Percentiles rank a stretch among this genome's conserved stretches.
These are phyloP conservation scores for Vigna reflexopilosa DNA, from an alignment of 306 rosid genomes.

Conservation along the genomic window DNA sequence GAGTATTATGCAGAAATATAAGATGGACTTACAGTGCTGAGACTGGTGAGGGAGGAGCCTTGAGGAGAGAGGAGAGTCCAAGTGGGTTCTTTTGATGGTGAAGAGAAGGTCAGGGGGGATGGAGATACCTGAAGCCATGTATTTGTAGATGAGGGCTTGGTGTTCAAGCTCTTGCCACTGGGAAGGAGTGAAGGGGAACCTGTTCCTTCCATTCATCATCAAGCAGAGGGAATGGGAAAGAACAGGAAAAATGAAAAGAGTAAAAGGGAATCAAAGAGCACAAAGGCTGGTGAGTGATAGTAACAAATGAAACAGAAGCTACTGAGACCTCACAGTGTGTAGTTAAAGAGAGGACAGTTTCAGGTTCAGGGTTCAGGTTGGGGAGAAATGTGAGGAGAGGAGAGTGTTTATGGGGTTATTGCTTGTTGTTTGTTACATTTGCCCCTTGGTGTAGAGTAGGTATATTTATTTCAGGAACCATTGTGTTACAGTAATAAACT, in stretches of 20 bases:
- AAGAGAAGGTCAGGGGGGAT: constrained; percentile 92
- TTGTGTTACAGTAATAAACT: constrained; percentile 86
- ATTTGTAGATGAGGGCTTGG: constrained; percentile 95
- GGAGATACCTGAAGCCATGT: constrained; percentile 92
- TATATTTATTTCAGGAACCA: constrained; percentile 94
- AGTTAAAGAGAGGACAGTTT: constrained; percentile 32
- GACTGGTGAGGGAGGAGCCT: constrained; percentile 70
- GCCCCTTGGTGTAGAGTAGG: constrained; percentile 50
- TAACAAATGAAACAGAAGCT: constrained; percentile 43
- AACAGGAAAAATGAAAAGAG: constrained; percentile 2
- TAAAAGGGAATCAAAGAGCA: constrained; percentile 26
- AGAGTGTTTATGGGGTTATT: constrained; percentile 38
- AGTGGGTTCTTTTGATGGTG: constrained; percentile 66
- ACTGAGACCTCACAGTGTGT: constrained; percentile 41
- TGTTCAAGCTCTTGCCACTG: constrained; percentile 99
- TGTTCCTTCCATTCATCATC: constrained; percentile 66
- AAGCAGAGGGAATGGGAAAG: not conserved
- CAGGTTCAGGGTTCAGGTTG: not conserved
- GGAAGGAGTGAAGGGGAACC: constrained; percentile 83
- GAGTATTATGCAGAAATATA: not conserved
- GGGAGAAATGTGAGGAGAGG: not conserved
- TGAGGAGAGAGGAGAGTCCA: constrained; percentile 69
- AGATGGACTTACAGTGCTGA: constrained; percentile 65
- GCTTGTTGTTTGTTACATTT: constrained; percentile 35
- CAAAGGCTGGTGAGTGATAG: not conserved